phyloP scores from a whole-genome alignment of 805 yeast species.

The Candida saitoana region DNA sequence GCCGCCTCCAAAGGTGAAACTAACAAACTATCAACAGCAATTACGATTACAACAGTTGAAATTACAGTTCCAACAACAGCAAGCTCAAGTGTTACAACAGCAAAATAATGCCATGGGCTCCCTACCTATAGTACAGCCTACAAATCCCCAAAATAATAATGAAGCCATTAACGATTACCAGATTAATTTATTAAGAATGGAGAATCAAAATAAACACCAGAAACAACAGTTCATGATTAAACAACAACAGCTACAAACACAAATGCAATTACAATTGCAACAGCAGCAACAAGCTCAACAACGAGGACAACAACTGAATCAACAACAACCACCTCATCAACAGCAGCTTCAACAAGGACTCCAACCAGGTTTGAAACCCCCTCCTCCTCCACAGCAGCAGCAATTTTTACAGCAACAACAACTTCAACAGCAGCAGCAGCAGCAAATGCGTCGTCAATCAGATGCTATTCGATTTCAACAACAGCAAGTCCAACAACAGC shows the following conservation, averaged over 20 bases:
- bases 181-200: conserved; percentile 16
- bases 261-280: conserved; percentile 8
- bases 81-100: conserved; percentile 4
- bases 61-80: conserved; percentile 20
- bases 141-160: conserved; percentile 5
- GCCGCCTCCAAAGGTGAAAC: conserved; percentile 2
- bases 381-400: conserved; percentile 10
- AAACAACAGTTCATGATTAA: conserved; percentile 17
- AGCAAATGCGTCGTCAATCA: conserved; percentile 4
- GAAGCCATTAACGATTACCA: conserved; percentile 21
- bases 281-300: conserved; percentile 5
- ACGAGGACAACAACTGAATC: conserved; percentile 11
- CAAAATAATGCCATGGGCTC: conserved; percentile 3
- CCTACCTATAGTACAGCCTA: conserved; percentile 5
- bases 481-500: conserved; percentile 17
- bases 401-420: conserved; percentile 5
- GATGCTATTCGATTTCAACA: conserved; percentile 19
- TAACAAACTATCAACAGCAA: conserved; percentile 20
- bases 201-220: conserved; percentile 17
- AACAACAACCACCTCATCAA: conserved; percentile 7
- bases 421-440: conserved; percentile 11
- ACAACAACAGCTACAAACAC: conserved; percentile 14
- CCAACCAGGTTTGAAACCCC: conserved; percentile 16
- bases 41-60: conserved; percentile 22
- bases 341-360: conserved; percentile 7